A percentile compares a stretch with the other conserved stretches of the same genome.
These are phyloP conservation scores for Nothophaeocryptopus gaeumannii DNA, from an alignment of 2,329 filamentous ascomycete species.

Conservation along the genomic window DNA sequence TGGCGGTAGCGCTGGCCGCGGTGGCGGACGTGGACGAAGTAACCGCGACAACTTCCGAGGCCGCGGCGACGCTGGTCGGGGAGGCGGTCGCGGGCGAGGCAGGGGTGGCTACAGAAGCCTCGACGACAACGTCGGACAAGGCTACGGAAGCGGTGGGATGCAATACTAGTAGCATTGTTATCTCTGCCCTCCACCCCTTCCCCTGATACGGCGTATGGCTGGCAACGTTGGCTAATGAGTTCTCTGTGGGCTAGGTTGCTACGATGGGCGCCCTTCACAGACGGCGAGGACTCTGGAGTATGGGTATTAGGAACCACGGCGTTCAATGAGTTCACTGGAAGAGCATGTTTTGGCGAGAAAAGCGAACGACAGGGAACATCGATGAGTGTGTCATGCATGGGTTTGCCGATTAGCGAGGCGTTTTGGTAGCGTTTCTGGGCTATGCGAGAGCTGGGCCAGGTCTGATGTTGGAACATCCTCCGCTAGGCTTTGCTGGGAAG, in stretches of 20 bases:
- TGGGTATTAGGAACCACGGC: neutral
- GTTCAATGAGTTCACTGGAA: neutral
- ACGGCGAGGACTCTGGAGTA: neutral
- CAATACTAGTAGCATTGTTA: conserved; percentile 30
- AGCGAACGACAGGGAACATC: neutral
- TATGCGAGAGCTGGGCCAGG: neutral
- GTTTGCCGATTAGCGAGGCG: conserved; percentile 2
- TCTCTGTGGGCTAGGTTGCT: neutral
- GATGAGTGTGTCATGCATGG: neutral
- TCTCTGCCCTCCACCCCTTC: neutral
- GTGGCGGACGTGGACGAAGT: conserved; percentile 33
- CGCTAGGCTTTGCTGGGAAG: too few species aligned
- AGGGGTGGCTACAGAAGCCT: conserved; percentile 42
- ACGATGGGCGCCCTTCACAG: neutral
- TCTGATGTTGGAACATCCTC: too few species aligned
- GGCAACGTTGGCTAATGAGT: conserved; percentile 2
- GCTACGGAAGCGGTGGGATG: conserved; percentile 36
- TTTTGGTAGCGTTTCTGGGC: neutral
- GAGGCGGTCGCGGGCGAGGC: conserved; percentile 24
- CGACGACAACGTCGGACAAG: conserved; percentile 41
- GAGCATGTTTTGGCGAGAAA: neutral
- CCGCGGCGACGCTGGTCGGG: conserved; percentile 19
- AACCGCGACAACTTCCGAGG: conserved; percentile 8
- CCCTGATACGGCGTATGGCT: neutral
- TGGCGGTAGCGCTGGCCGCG: conserved; percentile 37